Conservation (phyloP, 352 stramenopile species). For the Phytopythium montanum region DNA sequence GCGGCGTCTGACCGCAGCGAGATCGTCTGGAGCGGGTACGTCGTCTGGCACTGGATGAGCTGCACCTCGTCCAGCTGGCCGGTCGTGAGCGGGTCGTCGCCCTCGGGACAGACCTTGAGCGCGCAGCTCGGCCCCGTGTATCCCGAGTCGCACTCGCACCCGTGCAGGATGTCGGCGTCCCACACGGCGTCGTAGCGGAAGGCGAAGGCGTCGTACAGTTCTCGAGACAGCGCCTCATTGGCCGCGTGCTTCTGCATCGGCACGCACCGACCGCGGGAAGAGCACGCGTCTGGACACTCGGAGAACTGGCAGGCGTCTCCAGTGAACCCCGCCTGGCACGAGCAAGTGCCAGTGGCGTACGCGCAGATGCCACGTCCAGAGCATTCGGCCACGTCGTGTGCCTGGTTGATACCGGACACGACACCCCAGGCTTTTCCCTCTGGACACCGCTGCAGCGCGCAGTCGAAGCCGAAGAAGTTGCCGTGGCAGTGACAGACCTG, state of each 20-base stretch:
- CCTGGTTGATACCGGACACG: constrained; percentile 35
- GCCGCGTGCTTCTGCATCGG: constrained; percentile 60
- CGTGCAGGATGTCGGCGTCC: constrained; percentile 74
- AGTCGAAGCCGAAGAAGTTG: constrained; percentile 64
- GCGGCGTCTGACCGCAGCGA: constrained; percentile 37
- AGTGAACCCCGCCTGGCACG: constrained; percentile 79
- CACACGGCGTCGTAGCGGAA: constrained; percentile 55
- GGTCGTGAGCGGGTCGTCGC: constrained; percentile 69
- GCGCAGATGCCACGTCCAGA: constrained; percentile 73
- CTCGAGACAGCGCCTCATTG: constrained; percentile 40
- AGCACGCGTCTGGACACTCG: constrained; percentile 50
- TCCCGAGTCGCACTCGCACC: constrained; percentile 69
- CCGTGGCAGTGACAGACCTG: constrained; percentile 53
- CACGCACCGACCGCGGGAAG: constrained; percentile 52
- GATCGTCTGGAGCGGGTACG: constrained; percentile 57
- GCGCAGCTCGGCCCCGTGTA: constrained; percentile 50
- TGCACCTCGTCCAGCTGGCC: constrained; percentile 61
- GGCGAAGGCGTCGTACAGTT: constrained; percentile 40
- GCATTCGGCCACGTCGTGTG: constrained; percentile 46
- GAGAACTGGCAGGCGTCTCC: constrained; percentile 62
- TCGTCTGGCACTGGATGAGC: constrained; percentile 50
- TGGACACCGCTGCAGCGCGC: constrained; percentile 46
- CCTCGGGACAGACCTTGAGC: constrained; percentile 54
- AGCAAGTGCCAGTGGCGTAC: constrained; percentile 57
- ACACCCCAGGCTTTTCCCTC: constrained; percentile 50